Evolutionary conservation across 805 yeast genomes (phyloP), one percentile per base, ranked within the genome.

Genomic region (Starmerella stellata): DNA sequence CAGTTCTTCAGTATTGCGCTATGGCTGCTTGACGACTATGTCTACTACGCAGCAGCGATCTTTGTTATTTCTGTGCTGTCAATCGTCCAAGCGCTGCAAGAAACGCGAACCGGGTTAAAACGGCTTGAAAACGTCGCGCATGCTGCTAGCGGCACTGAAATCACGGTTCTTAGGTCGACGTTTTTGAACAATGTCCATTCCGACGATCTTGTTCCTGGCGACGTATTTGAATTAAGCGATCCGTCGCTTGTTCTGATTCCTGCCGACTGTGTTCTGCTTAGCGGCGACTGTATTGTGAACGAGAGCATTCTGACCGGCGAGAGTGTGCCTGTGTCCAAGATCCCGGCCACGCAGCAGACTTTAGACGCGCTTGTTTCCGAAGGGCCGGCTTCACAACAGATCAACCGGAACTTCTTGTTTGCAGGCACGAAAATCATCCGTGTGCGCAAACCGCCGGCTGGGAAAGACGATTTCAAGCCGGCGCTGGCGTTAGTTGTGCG

Each of bases 301-400:
- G 99, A 90, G 55, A 79, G 95, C 4, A 90, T 90, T 94, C 66
- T 90, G 17, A 90, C 99, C 0, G 99, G 99, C 30, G 99, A 90
- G 56, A 82, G 95, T 38, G 95, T 90, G 1, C 98, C 99, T 0
- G 94, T 90, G 2, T 72, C 95, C 0, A 90, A 90, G 55, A 44
- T 64, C 9, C 68, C 79, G 2, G 81, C 90, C 1, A 65, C 68
- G 14, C 83, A 75, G 7, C 20, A 20, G 18, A 65, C 75, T 0
- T 68, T 82, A 30, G 59, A 59, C n/a, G 62, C 63, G 17, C 56
- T 80, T 36, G 62, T 72, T 2, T 64, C 64, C n/a, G 75, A 73
- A 47, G 54, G 52, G 4, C 29, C 42, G n/a, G 21, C 13, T 13
- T 28, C 36, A 3, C 19, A 39, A 3, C 28, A 32, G 4, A 30